phyloP scores from a whole-genome alignment of 1,284 basidiomycete genomes.

The Agaricales sp. region DNA sequence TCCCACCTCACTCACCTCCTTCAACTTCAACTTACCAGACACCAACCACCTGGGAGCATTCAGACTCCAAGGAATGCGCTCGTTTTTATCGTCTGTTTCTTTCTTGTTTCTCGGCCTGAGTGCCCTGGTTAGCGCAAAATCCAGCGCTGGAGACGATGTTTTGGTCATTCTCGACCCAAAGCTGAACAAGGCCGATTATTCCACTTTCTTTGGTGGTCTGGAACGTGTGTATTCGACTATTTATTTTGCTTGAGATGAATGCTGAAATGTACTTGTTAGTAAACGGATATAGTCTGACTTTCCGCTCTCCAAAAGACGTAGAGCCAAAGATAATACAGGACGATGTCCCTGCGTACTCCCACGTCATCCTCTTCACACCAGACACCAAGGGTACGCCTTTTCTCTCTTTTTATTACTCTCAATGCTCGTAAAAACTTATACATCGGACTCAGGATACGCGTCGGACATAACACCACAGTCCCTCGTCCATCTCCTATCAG shows the following conservation, averaged over 20 bases:
- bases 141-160: constrained; percentile 77
- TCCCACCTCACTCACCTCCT: too few relatives aligned
- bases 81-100: not conserved
- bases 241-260: not conserved
- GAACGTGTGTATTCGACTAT: constrained; percentile 44
- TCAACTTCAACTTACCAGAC: too few relatives aligned
- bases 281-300: constrained; percentile 74
- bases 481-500: constrained; percentile 63
- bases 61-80: not conserved
- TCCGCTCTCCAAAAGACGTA: constrained; percentile 68
- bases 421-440: constrained; percentile 1
- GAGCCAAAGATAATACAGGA: constrained; percentile 57
- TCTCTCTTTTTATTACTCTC: not conserved
- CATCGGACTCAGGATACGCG: constrained; percentile 46
- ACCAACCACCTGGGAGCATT: too few relatives aligned
- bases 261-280: constrained; percentile 35
- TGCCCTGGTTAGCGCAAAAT: constrained; percentile 38
- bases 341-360: constrained; percentile 68
- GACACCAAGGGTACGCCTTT: constrained; percentile 62
- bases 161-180: constrained; percentile 75
- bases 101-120: not conserved
- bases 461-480: constrained; percentile 78
- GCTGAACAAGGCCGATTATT: constrained; percentile 56
- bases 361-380: constrained; percentile 78
- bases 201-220: constrained; percentile 73